phyloP scores from a whole-genome alignment of 441 rosid genomes.

The Pelargonium citronellum region DNA sequence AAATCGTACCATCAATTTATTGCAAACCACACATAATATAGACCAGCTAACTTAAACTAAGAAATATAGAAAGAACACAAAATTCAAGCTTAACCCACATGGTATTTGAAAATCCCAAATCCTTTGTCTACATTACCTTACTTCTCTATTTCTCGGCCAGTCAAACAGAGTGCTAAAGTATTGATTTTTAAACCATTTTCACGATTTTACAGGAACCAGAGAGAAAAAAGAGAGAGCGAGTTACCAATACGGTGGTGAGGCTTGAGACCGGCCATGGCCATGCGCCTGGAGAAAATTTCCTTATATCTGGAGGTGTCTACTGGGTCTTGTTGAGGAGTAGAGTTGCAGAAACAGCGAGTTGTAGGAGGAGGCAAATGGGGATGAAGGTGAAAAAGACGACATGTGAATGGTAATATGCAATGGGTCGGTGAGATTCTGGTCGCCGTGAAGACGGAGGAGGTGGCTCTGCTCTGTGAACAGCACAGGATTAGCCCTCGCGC shows the following conservation, averaged over 20 bases:
- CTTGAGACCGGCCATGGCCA: conserved; percentile 82
- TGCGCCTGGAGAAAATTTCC: conserved; percentile 56
- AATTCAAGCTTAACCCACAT: too few species aligned
- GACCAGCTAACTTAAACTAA: too few species aligned
- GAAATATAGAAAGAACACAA: too few species aligned
- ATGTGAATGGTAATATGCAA: conserved; percentile 24
- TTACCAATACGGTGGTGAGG: conserved; percentile 77
- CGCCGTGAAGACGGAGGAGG: conserved; percentile 24
- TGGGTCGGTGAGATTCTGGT: conserved; percentile 24
- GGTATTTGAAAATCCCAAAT: too few species aligned
- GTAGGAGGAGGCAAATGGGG: conserved; percentile 23
- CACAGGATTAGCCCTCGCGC: conserved; percentile 38
- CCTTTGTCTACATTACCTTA: not conserved
- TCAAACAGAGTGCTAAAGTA: conserved; percentile 3
- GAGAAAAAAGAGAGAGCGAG: conserved; percentile 11
- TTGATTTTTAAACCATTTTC: not conserved
- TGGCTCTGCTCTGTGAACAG: conserved; percentile 33
- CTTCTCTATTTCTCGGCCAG: conserved; percentile 5
- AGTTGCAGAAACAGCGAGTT: conserved; percentile 39
- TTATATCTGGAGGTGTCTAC: conserved; percentile 33
- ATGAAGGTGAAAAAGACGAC: conserved; percentile 14
- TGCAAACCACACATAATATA: not conserved
- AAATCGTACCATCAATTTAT: not conserved
- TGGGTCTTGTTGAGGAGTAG: conserved; percentile 27
- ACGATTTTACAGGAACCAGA: not conserved